Evolutionary conservation across 2,329 filamentous ascomycete genomes (phyloP).

Genomic region (Penicillium occitanis): DNA sequence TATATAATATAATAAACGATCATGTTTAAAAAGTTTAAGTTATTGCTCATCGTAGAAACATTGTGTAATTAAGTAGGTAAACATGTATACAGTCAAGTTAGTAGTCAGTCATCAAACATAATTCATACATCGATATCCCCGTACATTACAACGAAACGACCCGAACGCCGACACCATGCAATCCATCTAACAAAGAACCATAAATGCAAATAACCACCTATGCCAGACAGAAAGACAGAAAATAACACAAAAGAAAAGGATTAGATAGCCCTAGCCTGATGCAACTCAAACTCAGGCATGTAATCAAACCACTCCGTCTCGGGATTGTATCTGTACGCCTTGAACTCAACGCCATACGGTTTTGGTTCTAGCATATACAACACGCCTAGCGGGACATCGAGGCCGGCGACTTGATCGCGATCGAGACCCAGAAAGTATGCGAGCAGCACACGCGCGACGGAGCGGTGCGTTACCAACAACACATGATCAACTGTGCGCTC

Average conservation of each 20-base stretch:
- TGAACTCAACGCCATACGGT: slow-evolving; percentile 96
- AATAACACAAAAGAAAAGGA: background rate
- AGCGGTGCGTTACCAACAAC: slow-evolving; percentile 87
- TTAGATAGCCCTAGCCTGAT: slow-evolving; percentile 36
- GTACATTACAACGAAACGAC: background rate
- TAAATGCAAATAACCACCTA: background rate
- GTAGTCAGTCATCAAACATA: background rate
- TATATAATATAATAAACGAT: background rate
- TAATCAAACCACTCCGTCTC: slow-evolving; percentile 77
- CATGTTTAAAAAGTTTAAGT: background rate
- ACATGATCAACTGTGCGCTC: slow-evolving; percentile 97
- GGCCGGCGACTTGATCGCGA: slow-evolving; percentile 85
- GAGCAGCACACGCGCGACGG: slow-evolving; percentile 85
- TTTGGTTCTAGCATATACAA: slow-evolving; percentile 95
- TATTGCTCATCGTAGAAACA: background rate
- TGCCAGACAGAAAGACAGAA: background rate
- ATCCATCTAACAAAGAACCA: background rate
- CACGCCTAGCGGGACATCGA: slow-evolving; percentile 91
- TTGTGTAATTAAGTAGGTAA: background rate
- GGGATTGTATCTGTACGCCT: slow-evolving; percentile 88
- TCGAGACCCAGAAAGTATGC: slow-evolving; percentile 95
- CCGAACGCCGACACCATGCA: slow-evolving; percentile 3
- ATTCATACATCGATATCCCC: slow-evolving; percentile 6
- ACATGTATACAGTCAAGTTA: background rate
- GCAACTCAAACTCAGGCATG: slow-evolving; percentile 77